Evolutionary conservation across 768 basidiomycete species (phyloP).

Genomic region (Boletus insuetus): DNA sequence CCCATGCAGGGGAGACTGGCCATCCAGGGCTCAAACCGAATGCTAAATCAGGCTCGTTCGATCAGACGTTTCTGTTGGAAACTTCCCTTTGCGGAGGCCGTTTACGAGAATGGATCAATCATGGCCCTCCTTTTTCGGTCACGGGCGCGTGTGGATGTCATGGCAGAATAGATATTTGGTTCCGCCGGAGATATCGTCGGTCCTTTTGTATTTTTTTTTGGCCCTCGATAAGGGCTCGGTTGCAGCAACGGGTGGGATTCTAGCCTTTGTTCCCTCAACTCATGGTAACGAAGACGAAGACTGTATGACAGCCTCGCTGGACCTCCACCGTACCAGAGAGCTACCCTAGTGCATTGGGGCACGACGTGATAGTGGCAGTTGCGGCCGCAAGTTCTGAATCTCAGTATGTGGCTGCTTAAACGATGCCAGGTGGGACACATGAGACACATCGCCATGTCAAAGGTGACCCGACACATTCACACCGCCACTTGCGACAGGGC

Average conservation of each 20-base stretch:
- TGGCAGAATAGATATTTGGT: neutral
- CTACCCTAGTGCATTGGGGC: neutral
- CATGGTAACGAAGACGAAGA: too few species aligned
- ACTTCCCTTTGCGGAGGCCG: slow-evolving; percentile 13
- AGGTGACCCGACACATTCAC: neutral
- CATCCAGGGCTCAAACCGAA: slow-evolving; percentile 14
- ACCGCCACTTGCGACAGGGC: slow-evolving; percentile 1
- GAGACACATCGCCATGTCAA: slow-evolving; percentile 8
- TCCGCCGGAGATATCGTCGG: slow-evolving; percentile 14
- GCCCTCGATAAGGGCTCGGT: slow-evolving; percentile 3
- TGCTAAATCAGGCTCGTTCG: slow-evolving; percentile 12
- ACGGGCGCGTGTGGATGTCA: slow-evolving; percentile 9
- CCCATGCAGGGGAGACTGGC: neutral
- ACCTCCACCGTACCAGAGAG: too few species aligned
- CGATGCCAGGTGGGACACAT: neutral
- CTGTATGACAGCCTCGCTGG: too few species aligned
- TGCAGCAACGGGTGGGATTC: neutral
- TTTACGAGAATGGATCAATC: slow-evolving; percentile 7
- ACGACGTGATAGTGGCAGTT: neutral
- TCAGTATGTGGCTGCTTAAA: too few species aligned
- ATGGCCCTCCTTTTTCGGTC: slow-evolving; percentile 3
- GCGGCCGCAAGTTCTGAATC: neutral
- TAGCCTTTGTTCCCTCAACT: neutral
- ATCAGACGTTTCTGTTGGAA: slow-evolving; percentile 34
- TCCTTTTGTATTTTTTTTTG: neutral